Percentiles rank a stretch among this genome's conserved stretches.
phyloP scores from a whole-genome alignment of 1,284 basidiomycete species.

The Gomphus bonarii region DNA sequence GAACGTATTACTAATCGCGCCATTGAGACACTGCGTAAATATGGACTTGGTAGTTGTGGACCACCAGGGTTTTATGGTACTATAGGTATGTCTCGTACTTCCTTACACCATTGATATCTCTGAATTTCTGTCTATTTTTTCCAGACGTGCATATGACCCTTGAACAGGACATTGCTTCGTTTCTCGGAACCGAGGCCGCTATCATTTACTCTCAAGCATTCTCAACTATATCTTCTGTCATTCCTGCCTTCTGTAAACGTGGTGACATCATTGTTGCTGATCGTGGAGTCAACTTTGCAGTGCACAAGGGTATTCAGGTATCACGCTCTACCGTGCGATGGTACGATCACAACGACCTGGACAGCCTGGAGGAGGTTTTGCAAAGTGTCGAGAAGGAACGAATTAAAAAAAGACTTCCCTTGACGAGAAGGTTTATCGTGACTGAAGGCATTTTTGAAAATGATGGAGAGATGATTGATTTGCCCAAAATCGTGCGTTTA shows the following conservation, averaged over 20 bases:
- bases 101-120: not conserved
- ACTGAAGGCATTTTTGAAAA: conserved; percentile 97
- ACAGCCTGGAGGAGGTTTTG: conserved; percentile 83
- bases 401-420: conserved; percentile 69
- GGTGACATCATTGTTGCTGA: conserved; percentile 99
- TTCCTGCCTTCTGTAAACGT: conserved; percentile 95
- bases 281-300: conserved; percentile 86
- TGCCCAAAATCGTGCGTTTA: conserved; percentile 78
- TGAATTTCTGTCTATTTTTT: not conserved
- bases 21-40: conserved; percentile 80
- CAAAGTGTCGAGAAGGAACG: conserved; percentile 79
- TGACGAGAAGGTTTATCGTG: conserved; percentile 92
- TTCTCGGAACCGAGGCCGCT: conserved; percentile 79
- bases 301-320: conserved; percentile 97
- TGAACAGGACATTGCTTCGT: conserved; percentile 84
- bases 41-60: conserved; percentile 93
- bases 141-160: conserved; percentile 87
- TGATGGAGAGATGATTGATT: conserved; percentile 84
- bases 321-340: conserved; percentile 88
- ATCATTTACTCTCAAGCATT: conserved; percentile 97
- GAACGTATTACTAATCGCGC: conserved; percentile 83
- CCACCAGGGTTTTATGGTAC: conserved; percentile 98
- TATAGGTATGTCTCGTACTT: conserved; percentile 46
- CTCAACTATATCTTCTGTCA: conserved; percentile 87
- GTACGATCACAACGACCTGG: conserved; percentile 95